Conservation (phyloP, 179 eudicot genomes). For the Silene noctiflora region DNA sequence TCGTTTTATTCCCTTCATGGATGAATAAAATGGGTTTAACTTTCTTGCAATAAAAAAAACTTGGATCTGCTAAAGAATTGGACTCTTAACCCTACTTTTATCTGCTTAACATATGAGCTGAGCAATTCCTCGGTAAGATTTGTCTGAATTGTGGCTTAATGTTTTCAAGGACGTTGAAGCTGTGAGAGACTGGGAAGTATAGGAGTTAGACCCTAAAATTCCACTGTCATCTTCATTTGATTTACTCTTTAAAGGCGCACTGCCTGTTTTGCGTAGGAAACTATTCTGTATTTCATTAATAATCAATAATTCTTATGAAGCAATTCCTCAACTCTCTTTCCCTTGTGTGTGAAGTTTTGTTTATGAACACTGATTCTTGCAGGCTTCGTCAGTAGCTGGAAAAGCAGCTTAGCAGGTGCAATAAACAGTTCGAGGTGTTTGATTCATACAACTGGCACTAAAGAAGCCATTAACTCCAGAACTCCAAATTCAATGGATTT, state of each 20-base stretch:
- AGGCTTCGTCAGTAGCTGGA: conserved; percentile 28
- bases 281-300: neutral
- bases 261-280: neutral
- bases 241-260: neutral
- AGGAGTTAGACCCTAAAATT: too few relatives aligned
- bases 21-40: too few relatives aligned
- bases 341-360: neutral
- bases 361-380: neutral
- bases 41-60: too few relatives aligned
- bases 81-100: neutral
- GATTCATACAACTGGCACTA: conserved; percentile 50
- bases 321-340: neutral
- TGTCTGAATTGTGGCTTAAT: too few relatives aligned
- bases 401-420: conserved; percentile 17
- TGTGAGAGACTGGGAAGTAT: too few relatives aligned
- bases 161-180: too few relatives aligned
- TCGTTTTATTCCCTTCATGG: too few relatives aligned
- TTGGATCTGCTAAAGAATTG: neutral
- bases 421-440: conserved; percentile 29
- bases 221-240: neutral
- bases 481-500: conserved; percentile 30
- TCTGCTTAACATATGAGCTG: neutral
- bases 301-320: neutral
- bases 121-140: neutral
- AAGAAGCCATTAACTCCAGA: conserved; percentile 38